These are phyloP conservation scores for Chaetomium globosum DNA, from an alignment of 2,329 filamentous ascomycete species.

Conservation along the genomic window DNA sequence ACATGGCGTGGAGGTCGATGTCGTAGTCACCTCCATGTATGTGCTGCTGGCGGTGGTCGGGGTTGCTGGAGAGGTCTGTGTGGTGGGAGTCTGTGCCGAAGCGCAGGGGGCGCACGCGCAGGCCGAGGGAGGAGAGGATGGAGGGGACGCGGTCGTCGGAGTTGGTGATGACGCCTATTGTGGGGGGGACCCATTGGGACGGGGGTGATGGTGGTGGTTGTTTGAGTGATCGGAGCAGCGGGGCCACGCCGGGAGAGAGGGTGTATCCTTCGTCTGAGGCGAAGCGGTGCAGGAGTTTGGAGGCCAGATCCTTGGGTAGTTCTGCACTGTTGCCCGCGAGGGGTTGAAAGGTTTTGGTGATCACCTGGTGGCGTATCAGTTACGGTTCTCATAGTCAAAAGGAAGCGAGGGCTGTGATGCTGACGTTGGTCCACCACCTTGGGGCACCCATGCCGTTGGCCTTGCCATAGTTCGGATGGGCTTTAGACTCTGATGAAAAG, in stretches of 20 bases:
- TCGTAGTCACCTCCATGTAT: constrained; percentile 35
- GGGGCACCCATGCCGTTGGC: constrained; percentile 53
- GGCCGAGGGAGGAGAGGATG: constrained; percentile 57
- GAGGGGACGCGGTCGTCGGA: constrained; percentile 62
- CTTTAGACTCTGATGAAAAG: constrained; percentile 50
- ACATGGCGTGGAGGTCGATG: constrained; percentile 62
- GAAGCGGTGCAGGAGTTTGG: constrained; percentile 56
- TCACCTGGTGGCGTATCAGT: constrained; percentile 48
- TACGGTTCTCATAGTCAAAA: not conserved
- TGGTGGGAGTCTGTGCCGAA: constrained; percentile 31
- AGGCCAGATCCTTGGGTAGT: constrained; percentile 51
- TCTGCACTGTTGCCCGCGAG: constrained; percentile 35
- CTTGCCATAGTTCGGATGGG: constrained; percentile 63
- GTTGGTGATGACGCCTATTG: constrained; percentile 64
- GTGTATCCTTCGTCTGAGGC: constrained; percentile 56
- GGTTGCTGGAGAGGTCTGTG: too few species aligned
- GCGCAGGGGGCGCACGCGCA: constrained; percentile 49
- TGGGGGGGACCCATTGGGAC: constrained; percentile 33
- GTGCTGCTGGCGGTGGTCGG: not conserved
- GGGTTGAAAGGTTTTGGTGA: constrained; percentile 55
- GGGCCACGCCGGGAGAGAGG: constrained; percentile 49
- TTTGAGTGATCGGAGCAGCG: constrained; percentile 16
- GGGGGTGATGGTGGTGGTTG: not conserved
- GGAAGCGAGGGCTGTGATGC: constrained; percentile 22
- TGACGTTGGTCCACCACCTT: constrained; percentile 63